phyloP scores from a whole-genome alignment of 208 protist species.

The Borovskyia barvae region DNA sequence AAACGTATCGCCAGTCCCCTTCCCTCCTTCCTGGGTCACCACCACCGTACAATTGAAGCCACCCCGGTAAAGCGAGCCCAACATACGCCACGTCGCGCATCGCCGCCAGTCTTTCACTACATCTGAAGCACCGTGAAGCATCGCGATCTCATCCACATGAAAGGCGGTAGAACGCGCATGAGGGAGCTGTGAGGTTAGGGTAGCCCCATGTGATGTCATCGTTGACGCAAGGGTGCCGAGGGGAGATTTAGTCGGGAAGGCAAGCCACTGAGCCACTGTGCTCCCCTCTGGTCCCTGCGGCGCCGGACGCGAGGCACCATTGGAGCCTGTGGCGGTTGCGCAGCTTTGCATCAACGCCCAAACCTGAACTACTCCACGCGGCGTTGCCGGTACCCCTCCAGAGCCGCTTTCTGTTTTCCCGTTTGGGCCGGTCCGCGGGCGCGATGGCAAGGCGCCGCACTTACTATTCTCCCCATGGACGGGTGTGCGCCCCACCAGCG shows the following conservation, averaged over 20 bases:
- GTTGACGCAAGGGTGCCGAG: too few relatives aligned
- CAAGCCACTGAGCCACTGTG: too few relatives aligned
- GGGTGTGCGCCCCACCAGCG: not conserved
- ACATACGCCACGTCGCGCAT: constrained; percentile 14
- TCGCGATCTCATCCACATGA: constrained; percentile 15
- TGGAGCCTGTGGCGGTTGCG: too few relatives aligned
- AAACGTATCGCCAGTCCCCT: not conserved
- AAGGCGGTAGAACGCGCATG: not conserved
- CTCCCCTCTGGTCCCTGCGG: too few relatives aligned
- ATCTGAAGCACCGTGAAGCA: constrained; percentile 1
- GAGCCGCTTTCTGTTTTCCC: too few relatives aligned
- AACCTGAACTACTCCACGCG: too few relatives aligned
- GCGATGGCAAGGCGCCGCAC: not conserved
- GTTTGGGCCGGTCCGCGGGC: not conserved
- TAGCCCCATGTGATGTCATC: too few relatives aligned
- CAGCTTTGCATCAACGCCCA: too few relatives aligned
- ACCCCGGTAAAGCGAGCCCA: constrained; percentile 1
- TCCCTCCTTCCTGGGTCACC: constrained; percentile 17
- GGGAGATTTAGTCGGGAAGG: too few relatives aligned
- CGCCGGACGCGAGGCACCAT: too few relatives aligned
- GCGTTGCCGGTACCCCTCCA: too few relatives aligned
- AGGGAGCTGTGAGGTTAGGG: constrained; percentile 14
- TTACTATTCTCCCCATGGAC: too few relatives aligned
- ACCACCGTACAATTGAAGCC: constrained; percentile 18
- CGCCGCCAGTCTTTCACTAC: not conserved